phyloP scores from a whole-genome alignment of 2,329 filamentous ascomycete genomes.

The Torrubiella hemipterigena region DNA sequence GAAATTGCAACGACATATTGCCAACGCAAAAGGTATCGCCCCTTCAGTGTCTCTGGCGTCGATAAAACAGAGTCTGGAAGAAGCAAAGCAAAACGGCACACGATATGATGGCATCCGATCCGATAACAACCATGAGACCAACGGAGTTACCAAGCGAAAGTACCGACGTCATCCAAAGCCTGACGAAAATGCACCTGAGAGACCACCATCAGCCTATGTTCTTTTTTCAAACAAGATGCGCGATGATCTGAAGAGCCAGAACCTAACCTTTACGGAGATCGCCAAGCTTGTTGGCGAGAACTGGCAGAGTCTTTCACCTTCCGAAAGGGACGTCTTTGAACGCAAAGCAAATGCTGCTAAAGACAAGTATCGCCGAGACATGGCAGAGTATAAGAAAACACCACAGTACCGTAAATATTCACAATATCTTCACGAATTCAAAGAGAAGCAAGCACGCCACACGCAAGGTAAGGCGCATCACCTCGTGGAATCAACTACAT shows the following conservation, averaged over 20 bases:
- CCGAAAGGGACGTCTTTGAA: constrained; percentile 62
- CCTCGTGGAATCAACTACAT: background rate
- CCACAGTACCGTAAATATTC: constrained; percentile 55
- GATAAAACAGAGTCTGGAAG: constrained; percentile 38
- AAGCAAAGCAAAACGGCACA: constrained; percentile 39
- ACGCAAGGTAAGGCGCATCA: constrained; percentile 31
- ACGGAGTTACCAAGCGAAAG: constrained; percentile 51
- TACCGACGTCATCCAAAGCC: constrained; percentile 71
- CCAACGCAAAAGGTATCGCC: constrained; percentile 55
- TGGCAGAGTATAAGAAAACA: constrained; percentile 69
- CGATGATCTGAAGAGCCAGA: constrained; percentile 64
- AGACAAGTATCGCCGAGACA: constrained; percentile 62
- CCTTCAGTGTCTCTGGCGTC: constrained; percentile 40
- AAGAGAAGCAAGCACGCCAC: constrained; percentile 52
- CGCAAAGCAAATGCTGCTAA: constrained; percentile 60
- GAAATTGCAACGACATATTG: constrained; percentile 77
- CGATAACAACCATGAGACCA: constrained; percentile 31
- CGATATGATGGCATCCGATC: constrained; percentile 35
- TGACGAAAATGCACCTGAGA: constrained; percentile 68
- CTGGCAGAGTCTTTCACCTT: constrained; percentile 59
- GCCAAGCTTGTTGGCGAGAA: constrained; percentile 72
- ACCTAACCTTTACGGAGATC: constrained; percentile 71
- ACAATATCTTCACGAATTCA: constrained; percentile 67
- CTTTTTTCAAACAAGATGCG: constrained; percentile 78
- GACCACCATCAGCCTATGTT: constrained; percentile 73